Evolutionary conservation across 305 asterid genomes (phyloP).

Genomic region (Striga hermonthica): DNA sequence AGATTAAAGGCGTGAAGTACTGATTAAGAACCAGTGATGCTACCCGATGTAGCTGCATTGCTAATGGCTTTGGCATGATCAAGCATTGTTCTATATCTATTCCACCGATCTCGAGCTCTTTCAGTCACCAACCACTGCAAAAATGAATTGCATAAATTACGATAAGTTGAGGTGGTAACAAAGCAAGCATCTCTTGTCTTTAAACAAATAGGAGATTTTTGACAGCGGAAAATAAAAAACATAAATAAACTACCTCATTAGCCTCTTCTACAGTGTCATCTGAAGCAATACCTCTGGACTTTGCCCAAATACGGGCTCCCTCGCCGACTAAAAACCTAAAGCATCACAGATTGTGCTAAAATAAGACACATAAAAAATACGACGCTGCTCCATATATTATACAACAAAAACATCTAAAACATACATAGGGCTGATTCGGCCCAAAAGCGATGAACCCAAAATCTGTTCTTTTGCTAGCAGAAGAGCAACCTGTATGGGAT

Average conservation of each 20-base stretch:
- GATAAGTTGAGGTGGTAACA: conserved; percentile 19
- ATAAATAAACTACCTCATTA: conserved; percentile 47
- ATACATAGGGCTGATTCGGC: conserved; percentile 91
- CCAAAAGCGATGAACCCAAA: conserved; percentile 70
- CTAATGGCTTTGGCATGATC: conserved; percentile 54
- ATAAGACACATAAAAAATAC: too few relatives aligned
- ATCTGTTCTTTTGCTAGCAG: conserved; percentile 86
- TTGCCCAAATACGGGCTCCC: conserved; percentile 83
- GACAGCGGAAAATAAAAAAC: not conserved
- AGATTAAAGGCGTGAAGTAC: too few relatives aligned
- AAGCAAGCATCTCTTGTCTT: not conserved
- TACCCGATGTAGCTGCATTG: conserved; percentile 34
- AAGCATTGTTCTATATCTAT: conserved; percentile 69
- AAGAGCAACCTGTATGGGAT: conserved; percentile 78
- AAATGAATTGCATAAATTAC: conserved; percentile 29
- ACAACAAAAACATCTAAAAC: not conserved
- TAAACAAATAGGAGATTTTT: not conserved
- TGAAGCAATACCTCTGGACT: conserved; percentile 61
- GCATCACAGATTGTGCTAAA: conserved; percentile 13
- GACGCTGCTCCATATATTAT: too few relatives aligned
- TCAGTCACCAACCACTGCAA: conserved; percentile 85
- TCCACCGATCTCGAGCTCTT: conserved; percentile 78
- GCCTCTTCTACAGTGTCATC: conserved; percentile 45
- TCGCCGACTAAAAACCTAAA: conserved; percentile 93
- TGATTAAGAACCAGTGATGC: not conserved